A percentile compares a stretch with the other conserved stretches of the same genome.
phyloP scores from a whole-genome alignment of 108 stramenopile genomes.

The Nitzschia sp. region DNA sequence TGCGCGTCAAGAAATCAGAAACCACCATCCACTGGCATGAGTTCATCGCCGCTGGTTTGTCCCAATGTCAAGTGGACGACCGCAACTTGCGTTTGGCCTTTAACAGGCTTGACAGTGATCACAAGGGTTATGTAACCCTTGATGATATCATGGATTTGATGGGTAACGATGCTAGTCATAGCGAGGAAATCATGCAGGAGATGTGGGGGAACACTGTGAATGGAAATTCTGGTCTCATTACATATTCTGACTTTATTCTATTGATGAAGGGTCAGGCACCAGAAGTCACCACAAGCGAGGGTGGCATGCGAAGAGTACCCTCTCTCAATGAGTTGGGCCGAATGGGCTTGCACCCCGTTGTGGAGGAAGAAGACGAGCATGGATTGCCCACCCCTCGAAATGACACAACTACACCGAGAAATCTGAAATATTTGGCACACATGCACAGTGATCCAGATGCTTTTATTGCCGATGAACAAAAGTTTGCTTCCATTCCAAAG shows the following conservation, averaged over 20 bases:
- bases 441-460: neutral
- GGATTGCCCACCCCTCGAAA: conserved; percentile 47
- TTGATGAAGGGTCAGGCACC: conserved; percentile 85
- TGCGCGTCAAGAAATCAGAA: conserved; percentile 81
- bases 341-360: conserved; percentile 8
- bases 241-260: conserved; percentile 78
- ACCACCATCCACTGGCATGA: conserved; percentile 86
- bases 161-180: conserved; percentile 65
- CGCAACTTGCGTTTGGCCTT: conserved; percentile 85
- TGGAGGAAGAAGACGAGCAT: conserved; percentile 20
- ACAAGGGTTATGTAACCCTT: conserved; percentile 84
- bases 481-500: conserved; percentile 30
- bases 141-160: conserved; percentile 88
- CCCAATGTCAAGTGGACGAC: conserved; percentile 86
- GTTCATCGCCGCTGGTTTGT: conserved; percentile 86
- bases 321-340: neutral
- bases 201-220: conserved; percentile 81
- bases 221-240: conserved; percentile 58
- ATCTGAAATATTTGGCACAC: neutral
- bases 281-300: conserved; percentile 25
- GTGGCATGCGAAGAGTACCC: neutral
- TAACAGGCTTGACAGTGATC: conserved; percentile 80
- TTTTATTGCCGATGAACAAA: neutral
- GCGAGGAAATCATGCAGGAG: conserved; percentile 69
- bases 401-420: neutral